Evolutionary conservation across 495 filamentous ascomycete genomes (phyloP), one percentile per base, ranked within the genome.

Genomic region (Penicillium coprophilum): DNA sequence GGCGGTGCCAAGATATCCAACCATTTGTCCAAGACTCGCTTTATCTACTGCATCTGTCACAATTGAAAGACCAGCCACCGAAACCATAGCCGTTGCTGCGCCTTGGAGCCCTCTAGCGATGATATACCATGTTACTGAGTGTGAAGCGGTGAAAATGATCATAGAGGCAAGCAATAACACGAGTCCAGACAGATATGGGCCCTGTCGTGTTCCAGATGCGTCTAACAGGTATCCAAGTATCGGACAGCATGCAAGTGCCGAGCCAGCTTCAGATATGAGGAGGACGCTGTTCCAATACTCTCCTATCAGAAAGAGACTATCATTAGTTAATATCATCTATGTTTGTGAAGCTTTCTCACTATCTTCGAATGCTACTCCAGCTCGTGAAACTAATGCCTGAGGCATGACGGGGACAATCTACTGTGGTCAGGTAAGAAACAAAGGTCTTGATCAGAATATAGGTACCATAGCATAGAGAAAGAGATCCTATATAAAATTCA

Each of bases 31-130:
- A 53, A 90, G 75, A 12, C 77, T 69, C 12, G 74, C 68, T 49
- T 71, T 74, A 4, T 81, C 83, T 57, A 90, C 84, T 4, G 87
- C 90, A 56, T 92, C 89, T 10, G 83, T 86, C 19, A 93, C 70
- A 15, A 92, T 69, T 0, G 88, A 87, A 13, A 87, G 75, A 0
- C 89, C 79, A 21, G 60, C 68, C 0, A 82, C 82, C 82, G 87
- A 91, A 8, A 92, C 87, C 6, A 91, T 78, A 10, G 85, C 82
- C 2, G 87, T 86, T 40, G 82, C 84, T 21, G 85, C 56, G 0
- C 89, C 89, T 63, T 92, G 89, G 23, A 92, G 69, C 4, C 89
- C 55, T 28, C 89, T 73, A 6, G 85, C 89, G 3, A 84, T 57
- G 10, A 89, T 59, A 7, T 89, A 74, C 19, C 89, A 60, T 3